Conservation (phyloP, 768 basidiomycete genomes). For the Rossbeevera mucosa region DNA sequence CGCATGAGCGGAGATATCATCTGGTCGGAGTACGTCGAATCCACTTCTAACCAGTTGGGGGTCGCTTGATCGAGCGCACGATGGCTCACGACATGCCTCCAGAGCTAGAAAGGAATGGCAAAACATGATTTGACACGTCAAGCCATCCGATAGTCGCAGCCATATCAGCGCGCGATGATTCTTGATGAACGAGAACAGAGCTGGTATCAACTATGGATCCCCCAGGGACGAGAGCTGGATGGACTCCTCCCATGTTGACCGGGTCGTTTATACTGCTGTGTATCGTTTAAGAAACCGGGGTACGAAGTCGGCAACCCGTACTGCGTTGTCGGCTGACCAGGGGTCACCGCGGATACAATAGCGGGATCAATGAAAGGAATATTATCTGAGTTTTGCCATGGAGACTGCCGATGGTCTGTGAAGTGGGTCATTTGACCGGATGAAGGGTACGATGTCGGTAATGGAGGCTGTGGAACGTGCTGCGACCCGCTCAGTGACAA, state of each 20-base stretch:
- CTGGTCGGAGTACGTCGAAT: background rate
- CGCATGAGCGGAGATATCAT: slow-evolving; percentile 1
- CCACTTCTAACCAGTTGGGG: background rate
- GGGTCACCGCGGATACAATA: slow-evolving; percentile 15
- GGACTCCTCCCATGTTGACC: slow-evolving; percentile 21
- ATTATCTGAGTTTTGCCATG: slow-evolving; percentile 9
- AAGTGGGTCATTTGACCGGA: slow-evolving; percentile 7
- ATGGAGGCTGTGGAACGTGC: slow-evolving; percentile 11
- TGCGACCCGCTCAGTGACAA: slow-evolving; percentile 14
- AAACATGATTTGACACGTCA: slow-evolving; percentile 6
- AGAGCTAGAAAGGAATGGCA: slow-evolving; percentile 3
- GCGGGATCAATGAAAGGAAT: slow-evolving; percentile 21
- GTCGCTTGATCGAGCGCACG: slow-evolving; percentile 1
- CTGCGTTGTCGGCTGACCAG: slow-evolving; percentile 3
- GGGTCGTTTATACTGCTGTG: slow-evolving; percentile 15
- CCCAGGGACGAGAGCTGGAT: slow-evolving; percentile 21
- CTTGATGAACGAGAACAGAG: background rate
- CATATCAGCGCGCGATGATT: background rate
- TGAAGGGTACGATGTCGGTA: slow-evolving; percentile 9
- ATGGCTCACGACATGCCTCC: slow-evolving; percentile 1
- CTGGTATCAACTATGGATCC: slow-evolving; percentile 20
- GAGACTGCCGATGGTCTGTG: slow-evolving; percentile 10
- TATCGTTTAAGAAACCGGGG: slow-evolving; percentile 10
- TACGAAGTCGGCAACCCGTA: slow-evolving; percentile 8
- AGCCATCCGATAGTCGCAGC: slow-evolving; percentile 2